Base-by-base conservation (phyloP, 495 filamentous ascomycete genomes). In the Sabuloglossum arenarium region DNA sequence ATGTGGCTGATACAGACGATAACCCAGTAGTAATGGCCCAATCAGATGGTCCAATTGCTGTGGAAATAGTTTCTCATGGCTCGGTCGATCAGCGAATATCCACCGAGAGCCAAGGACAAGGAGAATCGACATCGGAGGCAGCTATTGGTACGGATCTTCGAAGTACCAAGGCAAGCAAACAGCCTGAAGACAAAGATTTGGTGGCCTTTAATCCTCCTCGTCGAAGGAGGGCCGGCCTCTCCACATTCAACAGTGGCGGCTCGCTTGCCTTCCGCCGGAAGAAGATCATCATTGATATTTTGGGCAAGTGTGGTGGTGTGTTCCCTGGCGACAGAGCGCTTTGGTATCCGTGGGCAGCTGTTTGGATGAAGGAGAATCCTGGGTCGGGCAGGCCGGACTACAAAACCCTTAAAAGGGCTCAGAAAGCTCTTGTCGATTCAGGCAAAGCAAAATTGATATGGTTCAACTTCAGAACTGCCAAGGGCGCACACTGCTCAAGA, bases 251-350 rank as follows among this genome's bases (percentile, higher is more conserved):
- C 4, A 2, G 12, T 21, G 16, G 70, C 24, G 77, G 78, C 23
- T 73, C 71, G 6, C 63, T 76, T 24, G 68, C 65, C 10, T 56
- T 72, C 39, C 60, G 75, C 42, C 71, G 80, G 6, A 75, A 73
- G 42, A 76, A 78, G 23, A 81, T 89, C 39, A 72, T 94, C 43
- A 69, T 82, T 59, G 77, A 85, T 46, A 70, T 94, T 29, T 64
- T 93, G 9, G 71, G 82, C 28, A 75, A 73, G 47, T 84, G 83
- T 59, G 70, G 73, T 34, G 86, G 86, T 2, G 79, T 85, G 2
- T 89, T 85, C 56, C 85, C 85, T 11, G 79, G 81, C 25, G 77
- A 81, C n/a, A 73, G 74, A 54, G 79, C 85, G 49, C 69, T 96
- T 3, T 84, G 79, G 67, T 76, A 79, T 61, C 80, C 85, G n/a